Evolutionary conservation across 495 filamentous ascomycete species (phyloP), one percentile per base, ranked within the genome.

Genomic region (Delitschia confertaspora): DNA sequence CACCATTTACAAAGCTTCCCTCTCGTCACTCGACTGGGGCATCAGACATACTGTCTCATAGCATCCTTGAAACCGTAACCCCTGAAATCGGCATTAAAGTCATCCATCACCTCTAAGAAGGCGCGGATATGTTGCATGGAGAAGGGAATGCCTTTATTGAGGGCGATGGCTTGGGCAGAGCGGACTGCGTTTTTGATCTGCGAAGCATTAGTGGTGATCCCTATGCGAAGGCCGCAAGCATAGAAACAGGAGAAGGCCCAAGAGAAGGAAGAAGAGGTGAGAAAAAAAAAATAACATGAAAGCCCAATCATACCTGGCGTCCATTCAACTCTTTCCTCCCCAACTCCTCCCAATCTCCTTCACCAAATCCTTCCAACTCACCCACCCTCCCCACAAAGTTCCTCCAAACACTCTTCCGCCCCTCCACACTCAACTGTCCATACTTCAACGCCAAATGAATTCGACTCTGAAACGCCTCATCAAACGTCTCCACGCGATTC

Each of bases 171-270:
- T 60, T 94, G 88, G 1, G 88, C 85, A 2, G 85, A 88, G 38
- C 84, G 75, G 31, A 93, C 82, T 4, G 80, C 83, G 61, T 95
- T 94, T 68, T 95, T 95, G 72, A 95, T 95, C 80, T 81, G 37
- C 20, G 21, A 13, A 23, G n/a, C 14, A 21, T 49, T 39, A 51
- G 48, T 49, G 8, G 11, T 19, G 34, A 6, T 33, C 10, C 3
- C 23, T 19, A 44, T 27, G 19, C 23, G 13, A 35, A 35, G n/a
- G n/a, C n/a, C n/a, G n/a, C n/a, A n/a, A n/a, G n/a, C n/a, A n/a
- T n/a, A n/a, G n/a, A n/a, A n/a, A n/a, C n/a, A n/a, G n/a, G n/a
- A n/a, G n/a, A n/a, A n/a, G n/a, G n/a, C n/a, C n/a, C n/a, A n/a
- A n/a, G n/a, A n/a, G n/a, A n/a, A n/a, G n/a, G n/a, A n/a, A n/a